Evolutionary conservation across 352 stramenopile species (phyloP).

Genomic region (Phytophthora pinifolia): DNA sequence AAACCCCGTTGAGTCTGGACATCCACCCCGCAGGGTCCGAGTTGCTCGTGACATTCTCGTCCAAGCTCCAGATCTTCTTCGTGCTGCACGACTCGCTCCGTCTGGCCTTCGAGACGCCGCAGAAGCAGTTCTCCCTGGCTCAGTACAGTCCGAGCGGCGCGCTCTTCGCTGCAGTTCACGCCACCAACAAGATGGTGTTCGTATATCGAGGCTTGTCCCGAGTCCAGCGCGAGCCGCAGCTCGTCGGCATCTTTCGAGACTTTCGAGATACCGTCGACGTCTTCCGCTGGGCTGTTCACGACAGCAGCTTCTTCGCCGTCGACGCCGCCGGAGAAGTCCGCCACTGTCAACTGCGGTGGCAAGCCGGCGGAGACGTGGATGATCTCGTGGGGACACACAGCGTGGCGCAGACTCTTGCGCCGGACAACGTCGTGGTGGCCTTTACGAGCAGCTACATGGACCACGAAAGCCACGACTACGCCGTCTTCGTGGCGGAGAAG

Average conservation of each 20-base stretch:
- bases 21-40: conserved; percentile 61
- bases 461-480: conserved; percentile 53
- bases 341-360: conserved; percentile 38
- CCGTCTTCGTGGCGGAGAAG: conserved; percentile 54
- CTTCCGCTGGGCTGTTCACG: conserved; percentile 50
- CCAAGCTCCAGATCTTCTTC: conserved; percentile 62
- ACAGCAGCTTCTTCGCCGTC: conserved; percentile 50
- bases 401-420: conserved; percentile 20
- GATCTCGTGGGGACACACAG: conserved; percentile 39
- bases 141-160: conserved; percentile 64
- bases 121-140: conserved; percentile 63
- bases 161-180: conserved; percentile 46
- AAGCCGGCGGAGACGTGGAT: conserved; percentile 43
- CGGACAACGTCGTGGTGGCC: conserved; percentile 26
- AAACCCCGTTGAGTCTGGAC: conserved; percentile 49
- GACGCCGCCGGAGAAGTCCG: conserved; percentile 38
- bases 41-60: conserved; percentile 48
- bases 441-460: conserved; percentile 35
- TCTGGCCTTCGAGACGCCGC: conserved; percentile 58
- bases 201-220: conserved; percentile 51
- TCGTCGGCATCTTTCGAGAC: conserved; percentile 47
- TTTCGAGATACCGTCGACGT: conserved; percentile 40
- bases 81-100: conserved; percentile 63
- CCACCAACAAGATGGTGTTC: conserved; percentile 41
- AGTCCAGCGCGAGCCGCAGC: conserved; percentile 47